Evolutionary conservation across 164 flowering plant species (phyloP).

Genomic region (Annona cherimola): DNA sequence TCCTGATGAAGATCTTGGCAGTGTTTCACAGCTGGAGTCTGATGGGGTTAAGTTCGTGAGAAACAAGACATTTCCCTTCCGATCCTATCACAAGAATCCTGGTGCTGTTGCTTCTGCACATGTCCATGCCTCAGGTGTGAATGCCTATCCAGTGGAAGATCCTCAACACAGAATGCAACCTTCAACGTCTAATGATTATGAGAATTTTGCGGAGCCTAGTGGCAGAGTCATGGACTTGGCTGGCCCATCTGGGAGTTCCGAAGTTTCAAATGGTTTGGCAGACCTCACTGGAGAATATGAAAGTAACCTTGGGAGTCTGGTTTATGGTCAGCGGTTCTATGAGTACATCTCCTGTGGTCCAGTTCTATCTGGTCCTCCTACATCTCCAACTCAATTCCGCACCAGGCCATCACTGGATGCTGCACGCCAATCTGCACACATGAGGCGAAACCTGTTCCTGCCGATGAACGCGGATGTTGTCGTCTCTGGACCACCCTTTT

Average conservation of each 20-base stretch:
- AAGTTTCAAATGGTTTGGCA: conserved; percentile 24
- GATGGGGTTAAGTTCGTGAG: conserved; percentile 13
- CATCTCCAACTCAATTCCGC: conserved; percentile 5
- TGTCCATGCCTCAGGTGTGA: conserved; percentile 3
- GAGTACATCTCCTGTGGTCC: conserved; percentile 22
- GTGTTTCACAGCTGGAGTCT: neutral
- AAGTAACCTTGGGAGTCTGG: conserved; percentile 32
- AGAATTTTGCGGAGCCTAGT: neutral
- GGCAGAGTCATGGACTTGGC: conserved; percentile 11
- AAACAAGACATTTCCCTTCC: neutral
- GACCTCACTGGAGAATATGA: conserved; percentile 61
- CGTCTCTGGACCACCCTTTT: conserved; percentile 35
- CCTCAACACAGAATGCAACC: neutral
- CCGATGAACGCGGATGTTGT: conserved; percentile 36
- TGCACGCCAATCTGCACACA: conserved; percentile 23
- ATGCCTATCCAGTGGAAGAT: conserved; percentile 13
- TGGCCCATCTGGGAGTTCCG: conserved; percentile 16
- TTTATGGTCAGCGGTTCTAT: conserved; percentile 33
- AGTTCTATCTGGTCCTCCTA: conserved; percentile 10
- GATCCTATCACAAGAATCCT: conserved; percentile 5
- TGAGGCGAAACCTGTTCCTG: conserved; percentile 26
- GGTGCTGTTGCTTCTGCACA: conserved; percentile 8
- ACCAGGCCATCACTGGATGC: conserved; percentile 27
- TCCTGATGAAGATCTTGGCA: conserved; percentile 6
- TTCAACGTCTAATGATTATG: neutral